These are phyloP conservation scores for Truncatella angustata DNA, from an alignment of 2,329 filamentous ascomycete species.

Conservation along the genomic window DNA sequence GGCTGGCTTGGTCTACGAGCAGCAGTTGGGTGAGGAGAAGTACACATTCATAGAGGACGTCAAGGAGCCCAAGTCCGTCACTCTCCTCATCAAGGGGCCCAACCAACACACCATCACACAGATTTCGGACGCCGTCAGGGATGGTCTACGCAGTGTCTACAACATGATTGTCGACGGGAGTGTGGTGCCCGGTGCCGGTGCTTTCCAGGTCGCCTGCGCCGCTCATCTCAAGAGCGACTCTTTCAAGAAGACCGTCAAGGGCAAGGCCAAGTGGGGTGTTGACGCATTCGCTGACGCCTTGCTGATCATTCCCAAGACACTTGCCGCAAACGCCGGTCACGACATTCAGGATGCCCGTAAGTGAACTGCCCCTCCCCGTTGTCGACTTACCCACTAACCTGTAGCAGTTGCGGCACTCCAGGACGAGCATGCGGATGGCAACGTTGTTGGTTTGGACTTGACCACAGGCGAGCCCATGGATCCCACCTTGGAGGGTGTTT, in stretches of 20 bases:
- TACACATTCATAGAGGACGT: slow-evolving; percentile 99
- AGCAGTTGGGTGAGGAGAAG: slow-evolving; percentile 97
- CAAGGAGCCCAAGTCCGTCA: slow-evolving; percentile 97
- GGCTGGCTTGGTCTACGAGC: slow-evolving; percentile 96
- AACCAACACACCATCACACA: slow-evolving; percentile 96
- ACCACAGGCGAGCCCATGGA: slow-evolving; percentile 92
- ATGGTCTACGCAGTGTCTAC: slow-evolving; percentile 94
- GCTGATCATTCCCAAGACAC: slow-evolving; percentile 92
- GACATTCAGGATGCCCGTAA: slow-evolving; percentile 93
- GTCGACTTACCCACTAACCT: neutral
- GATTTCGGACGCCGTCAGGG: slow-evolving; percentile 92
- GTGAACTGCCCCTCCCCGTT: slow-evolving; percentile 35
- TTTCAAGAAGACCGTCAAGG: slow-evolving; percentile 89
- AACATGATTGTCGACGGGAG: slow-evolving; percentile 99
- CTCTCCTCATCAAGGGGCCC: slow-evolving; percentile 94
- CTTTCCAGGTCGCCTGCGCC: slow-evolving; percentile 93
- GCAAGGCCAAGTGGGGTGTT: slow-evolving; percentile 96
- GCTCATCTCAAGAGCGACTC: slow-evolving; percentile 81
- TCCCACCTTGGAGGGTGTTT: slow-evolving; percentile 86
- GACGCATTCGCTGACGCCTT: slow-evolving; percentile 93
- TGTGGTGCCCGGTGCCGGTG: slow-evolving; percentile 90
- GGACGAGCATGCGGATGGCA: slow-evolving; percentile 81
- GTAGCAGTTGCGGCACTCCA: slow-evolving; percentile 76
- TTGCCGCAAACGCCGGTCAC: slow-evolving; percentile 93
- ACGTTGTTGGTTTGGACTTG: slow-evolving; percentile 82